Evolutionary conservation across 148 eudicot species (phyloP).

Genomic region (Nepenthes gracilis): DNA sequence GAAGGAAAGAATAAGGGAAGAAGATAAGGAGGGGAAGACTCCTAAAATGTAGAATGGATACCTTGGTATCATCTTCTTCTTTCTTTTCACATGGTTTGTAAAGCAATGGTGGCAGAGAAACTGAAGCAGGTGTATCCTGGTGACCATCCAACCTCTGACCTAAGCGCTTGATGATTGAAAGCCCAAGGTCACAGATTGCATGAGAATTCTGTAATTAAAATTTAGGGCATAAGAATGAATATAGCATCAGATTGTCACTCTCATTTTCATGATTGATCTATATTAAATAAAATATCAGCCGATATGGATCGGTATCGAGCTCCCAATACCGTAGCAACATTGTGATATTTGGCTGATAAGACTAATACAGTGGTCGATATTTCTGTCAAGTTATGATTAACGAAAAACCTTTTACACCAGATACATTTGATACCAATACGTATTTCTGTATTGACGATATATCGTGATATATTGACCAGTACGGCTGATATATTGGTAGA

Average conservation of each 20-base stretch:
- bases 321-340: no score
- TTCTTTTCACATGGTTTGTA: slow-evolving; percentile 50
- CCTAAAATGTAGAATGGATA: slow-evolving; percentile 4
- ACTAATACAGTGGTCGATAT: no score
- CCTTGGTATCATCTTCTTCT: slow-evolving; percentile 40
- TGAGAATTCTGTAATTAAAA: slow-evolving; percentile 58
- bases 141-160: slow-evolving; percentile 36
- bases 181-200: slow-evolving; percentile 81
- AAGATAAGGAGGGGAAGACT: neutral
- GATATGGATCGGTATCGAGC: no score
- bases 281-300: no score
- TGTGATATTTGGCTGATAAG: no score
- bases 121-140: slow-evolving; percentile 24
- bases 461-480: no score
- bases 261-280: no score
- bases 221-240: slow-evolving; percentile 7
- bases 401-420: no score
- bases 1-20: neutral
- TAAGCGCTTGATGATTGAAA: slow-evolving; percentile 57
- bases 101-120: slow-evolving; percentile 49
- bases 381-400: no score
- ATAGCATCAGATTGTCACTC: slow-evolving; percentile 1
- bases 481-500: no score
- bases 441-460: no score
- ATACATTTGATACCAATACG: no score